These are phyloP conservation scores for Pontederia crassipes DNA, from an alignment of 176 grass and related monocot species.

Conservation along the genomic window DNA sequence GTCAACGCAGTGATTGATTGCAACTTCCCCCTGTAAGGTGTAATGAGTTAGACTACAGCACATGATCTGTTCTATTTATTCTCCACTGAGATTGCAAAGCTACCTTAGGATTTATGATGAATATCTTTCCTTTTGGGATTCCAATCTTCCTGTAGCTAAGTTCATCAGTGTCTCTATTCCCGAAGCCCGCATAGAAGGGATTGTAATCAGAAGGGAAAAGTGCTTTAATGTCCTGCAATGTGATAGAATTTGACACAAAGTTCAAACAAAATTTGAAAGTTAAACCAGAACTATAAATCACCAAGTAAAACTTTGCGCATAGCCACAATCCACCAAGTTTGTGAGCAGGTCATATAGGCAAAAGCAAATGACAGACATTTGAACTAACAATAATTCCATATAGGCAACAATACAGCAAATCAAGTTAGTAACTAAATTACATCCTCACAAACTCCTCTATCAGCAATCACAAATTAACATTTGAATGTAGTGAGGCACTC, in stretches of 20 bases:
- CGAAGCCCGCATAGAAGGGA: conserved; percentile 99
- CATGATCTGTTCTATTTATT: background rate
- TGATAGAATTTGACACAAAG: background rate
- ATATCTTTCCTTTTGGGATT: conserved; percentile 97
- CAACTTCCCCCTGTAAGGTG: conserved; percentile 73
- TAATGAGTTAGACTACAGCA: conserved; percentile 13
- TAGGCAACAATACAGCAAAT: too few relatives aligned
- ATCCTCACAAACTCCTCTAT: too few relatives aligned
- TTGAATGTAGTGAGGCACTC: too few relatives aligned
- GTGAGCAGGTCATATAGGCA: too few relatives aligned
- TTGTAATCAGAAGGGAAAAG: conserved; percentile 97
- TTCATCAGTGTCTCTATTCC: conserved; percentile 97
- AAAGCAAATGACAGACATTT: too few relatives aligned
- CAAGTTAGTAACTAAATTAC: too few relatives aligned
- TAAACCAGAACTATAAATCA: background rate
- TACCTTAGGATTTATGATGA: conserved; percentile 99
- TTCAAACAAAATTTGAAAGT: conserved; percentile 2
- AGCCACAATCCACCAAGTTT: background rate
- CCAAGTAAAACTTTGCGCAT: background rate
- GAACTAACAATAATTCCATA: too few relatives aligned
- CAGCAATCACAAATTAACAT: too few relatives aligned
- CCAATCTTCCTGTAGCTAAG: conserved; percentile 96
- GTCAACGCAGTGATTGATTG: conserved; percentile 78
- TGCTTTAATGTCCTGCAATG: conserved; percentile 85
- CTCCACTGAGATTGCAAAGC: background rate